Base-by-base conservation (phyloP, 1,284 basidiomycete species). In the Leccinum laetum region DNA sequence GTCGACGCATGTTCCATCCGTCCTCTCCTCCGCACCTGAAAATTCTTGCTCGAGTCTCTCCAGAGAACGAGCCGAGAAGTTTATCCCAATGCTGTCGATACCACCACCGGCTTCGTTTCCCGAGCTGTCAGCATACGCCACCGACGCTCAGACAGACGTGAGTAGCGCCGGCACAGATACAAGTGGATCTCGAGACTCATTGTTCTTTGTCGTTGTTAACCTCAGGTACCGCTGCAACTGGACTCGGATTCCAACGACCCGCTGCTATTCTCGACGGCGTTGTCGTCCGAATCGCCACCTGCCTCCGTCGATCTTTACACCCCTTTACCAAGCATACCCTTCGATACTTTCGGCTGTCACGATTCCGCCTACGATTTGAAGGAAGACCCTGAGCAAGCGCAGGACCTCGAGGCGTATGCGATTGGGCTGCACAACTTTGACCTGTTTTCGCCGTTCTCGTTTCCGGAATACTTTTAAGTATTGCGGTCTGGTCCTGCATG, bases 381-480 rank as follows among this genome's bases (percentile, higher is more conserved):
- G 14, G 72, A 73, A 0, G 69, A 74, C 13, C 26, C 56, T 53
- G 73, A 76, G 21, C 70, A 65, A 10, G 66, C 67, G 1, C 72
- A 70, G 55, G 73, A 72, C 18, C 75, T 77, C 35, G 73, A 76
- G 49, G 72, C 72, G 10, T 75, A 77, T 61, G 66, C 72, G 10
- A 71, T 75, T 7, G 76, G 73, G 39, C 65, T 77, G 21, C 67
- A 75, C 24, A 65, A 72, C 24, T 66, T 70, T 11, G 70, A 76
- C 55, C 21, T 73, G 6, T 66, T 73, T 58, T 78, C 81, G 4
- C 61, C 70, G 0, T 65, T 68, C 46, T 9, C 64, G 9, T 73
- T 72, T 16, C 64, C 69, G 21, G 70, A 71, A 21, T 65, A 71
- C 39, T 70, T 57, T 41, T 70, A 62, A 70, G 14, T 52, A 14